These are phyloP conservation scores for Naganishia onofrii DNA, from an alignment of 768 basidiomycete genomes.

Conservation along the genomic window DNA sequence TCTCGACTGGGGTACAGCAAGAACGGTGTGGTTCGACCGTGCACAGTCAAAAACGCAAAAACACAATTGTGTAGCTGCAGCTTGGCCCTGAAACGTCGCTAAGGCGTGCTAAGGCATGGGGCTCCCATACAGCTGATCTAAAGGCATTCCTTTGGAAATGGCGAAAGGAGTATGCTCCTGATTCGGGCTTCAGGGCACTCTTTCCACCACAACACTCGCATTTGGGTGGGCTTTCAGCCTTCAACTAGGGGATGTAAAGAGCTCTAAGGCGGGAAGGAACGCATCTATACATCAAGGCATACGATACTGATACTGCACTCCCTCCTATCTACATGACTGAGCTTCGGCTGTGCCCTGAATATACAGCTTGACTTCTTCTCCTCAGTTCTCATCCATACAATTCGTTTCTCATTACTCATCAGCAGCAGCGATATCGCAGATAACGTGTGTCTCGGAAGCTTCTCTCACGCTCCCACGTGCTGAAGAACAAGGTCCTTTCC, in stretches of 20 bases:
- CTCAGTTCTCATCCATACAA: too few species aligned
- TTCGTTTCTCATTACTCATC: too few species aligned
- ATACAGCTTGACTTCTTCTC: too few species aligned
- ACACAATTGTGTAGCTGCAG: background rate
- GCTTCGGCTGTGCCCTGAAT: too few species aligned
- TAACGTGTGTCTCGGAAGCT: slow-evolving; percentile 21
- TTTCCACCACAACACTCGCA: background rate
- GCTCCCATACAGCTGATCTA: too few species aligned
- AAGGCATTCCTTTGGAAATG: background rate
- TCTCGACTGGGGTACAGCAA: slow-evolving; percentile 10
- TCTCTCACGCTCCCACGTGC: slow-evolving; percentile 22
- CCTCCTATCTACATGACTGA: too few species aligned
- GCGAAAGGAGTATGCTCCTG: background rate
- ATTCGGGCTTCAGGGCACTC: too few species aligned
- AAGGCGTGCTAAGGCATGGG: background rate
- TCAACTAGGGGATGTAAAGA: too few species aligned
- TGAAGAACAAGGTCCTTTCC: background rate
- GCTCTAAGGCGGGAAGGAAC: too few species aligned
- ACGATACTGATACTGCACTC: too few species aligned
- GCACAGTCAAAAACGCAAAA: background rate
- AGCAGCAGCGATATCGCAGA: background rate
- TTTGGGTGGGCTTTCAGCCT: background rate
- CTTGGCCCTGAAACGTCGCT: background rate
- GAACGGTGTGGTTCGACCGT: background rate
- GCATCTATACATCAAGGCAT: too few species aligned